Base-by-base conservation (phyloP, 257 asterid species). In the Penstemon davidsonii region DNA sequence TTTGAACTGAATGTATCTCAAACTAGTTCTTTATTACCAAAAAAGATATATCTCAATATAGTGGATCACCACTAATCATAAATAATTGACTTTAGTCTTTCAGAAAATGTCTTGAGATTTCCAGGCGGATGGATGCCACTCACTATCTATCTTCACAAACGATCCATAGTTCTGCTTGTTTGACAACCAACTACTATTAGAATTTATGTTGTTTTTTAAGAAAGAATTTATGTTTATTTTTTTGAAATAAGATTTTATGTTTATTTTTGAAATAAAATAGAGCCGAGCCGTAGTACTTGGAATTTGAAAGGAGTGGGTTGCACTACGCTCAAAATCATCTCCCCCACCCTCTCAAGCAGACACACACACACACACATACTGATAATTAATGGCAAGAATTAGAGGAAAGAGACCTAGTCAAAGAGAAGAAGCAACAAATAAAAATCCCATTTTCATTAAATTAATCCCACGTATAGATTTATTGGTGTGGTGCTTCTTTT, bases 241-340 rank as follows among this genome's bases (percentile, higher is more conserved):
- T 15, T 15, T 15, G 18, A 15, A 0, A 15, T 15, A 15, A 15
- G 18, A 15, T 15, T 15, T 15, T 15, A 15, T 15, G 18, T 15
- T 15, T 15, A 15, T 7, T 36, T 36, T 47, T 38, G 25, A 45
- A 43, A 45, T n/a, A 12, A 6, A 60, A 15, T 15, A 33, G 57
- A 37, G 45, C 72, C 65, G 57, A 37, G 45, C 72, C 65, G 57
- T 59, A 65, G 68, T 60, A 51, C 51, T 75, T 53, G 0, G 60
- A 42, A 52, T 65, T 68, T 60, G 68, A 61, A 67, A 64, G 62
- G 60, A 72, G 84, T 75, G 78, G 76, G 68, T 40, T 50, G 73
- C 84, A 68, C 77, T 49, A 43, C 52, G 46, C 49, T 8, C 62
- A 44, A 12, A 19, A 8, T 55, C 64, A 25, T 55, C 66, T 63